A percentile compares a stretch with the other conserved stretches of the same genome.
These are phyloP conservation scores for Diaporthe batatas DNA, from an alignment of 2,329 filamentous ascomycete genomes.

Conservation along the genomic window DNA sequence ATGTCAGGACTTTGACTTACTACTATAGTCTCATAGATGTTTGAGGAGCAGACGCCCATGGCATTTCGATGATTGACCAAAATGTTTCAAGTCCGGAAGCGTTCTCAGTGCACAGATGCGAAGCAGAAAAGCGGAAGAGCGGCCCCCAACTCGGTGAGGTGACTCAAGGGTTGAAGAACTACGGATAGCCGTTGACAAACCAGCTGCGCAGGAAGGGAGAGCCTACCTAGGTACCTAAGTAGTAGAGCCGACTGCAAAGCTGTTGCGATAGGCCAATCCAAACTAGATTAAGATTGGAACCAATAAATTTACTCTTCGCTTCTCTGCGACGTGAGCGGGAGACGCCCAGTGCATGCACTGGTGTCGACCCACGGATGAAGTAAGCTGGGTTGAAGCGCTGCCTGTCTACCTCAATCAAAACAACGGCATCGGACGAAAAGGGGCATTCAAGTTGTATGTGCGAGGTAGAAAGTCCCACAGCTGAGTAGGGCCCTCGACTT, in stretches of 20 bases:
- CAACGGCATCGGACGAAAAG: neutral
- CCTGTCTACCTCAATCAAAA: neutral
- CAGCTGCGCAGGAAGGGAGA: neutral
- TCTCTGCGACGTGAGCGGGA: neutral
- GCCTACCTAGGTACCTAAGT: no score
- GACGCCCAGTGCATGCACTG: neutral
- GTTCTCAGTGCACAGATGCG: neutral
- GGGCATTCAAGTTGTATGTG: no score
- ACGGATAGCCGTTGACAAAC: no score
- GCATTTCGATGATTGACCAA: neutral
- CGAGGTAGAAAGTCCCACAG: neutral
- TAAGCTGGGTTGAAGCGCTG: neutral
- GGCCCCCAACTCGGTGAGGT: neutral
- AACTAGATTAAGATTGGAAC: neutral
- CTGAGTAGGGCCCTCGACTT: neutral
- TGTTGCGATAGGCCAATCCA: conserved; percentile 26
- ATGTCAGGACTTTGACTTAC: neutral
- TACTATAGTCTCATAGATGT: neutral
- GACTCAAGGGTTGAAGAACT: neutral
- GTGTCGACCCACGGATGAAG: conserved; percentile 25
- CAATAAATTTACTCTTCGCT: neutral
- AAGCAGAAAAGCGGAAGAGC: neutral
- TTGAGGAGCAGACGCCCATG: neutral
- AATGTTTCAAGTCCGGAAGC: neutral
- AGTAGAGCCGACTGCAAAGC: neutral